These are phyloP conservation scores for Skeletonema tropicum DNA, from an alignment of 108 stramenopile species.

Conservation along the genomic window DNA sequence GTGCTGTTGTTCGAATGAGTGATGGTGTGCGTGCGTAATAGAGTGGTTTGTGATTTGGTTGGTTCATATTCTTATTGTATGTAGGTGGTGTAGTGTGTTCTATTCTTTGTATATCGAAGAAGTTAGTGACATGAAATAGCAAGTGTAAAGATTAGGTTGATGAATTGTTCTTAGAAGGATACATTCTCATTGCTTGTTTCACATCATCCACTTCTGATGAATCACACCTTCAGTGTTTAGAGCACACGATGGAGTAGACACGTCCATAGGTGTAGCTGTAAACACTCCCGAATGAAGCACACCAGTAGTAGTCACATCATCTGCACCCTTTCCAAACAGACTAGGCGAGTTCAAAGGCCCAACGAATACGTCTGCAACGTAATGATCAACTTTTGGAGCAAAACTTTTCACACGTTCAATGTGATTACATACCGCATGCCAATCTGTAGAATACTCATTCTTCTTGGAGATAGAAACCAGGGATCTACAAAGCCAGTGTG, in stretches of 20 bases:
- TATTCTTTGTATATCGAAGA: neutral
- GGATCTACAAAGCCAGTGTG: slow-evolving; percentile 64
- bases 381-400: slow-evolving; percentile 86
- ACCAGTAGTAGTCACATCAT: slow-evolving; percentile 18
- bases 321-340: neutral
- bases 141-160: too few relatives aligned
- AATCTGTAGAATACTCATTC: slow-evolving; percentile 27
- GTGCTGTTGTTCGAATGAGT: neutral
- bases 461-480: slow-evolving; percentile 29
- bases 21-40: neutral
- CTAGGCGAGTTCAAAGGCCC: slow-evolving; percentile 47
- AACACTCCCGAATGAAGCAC: slow-evolving; percentile 42
- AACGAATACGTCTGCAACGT: slow-evolving; percentile 87
- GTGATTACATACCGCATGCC: slow-evolving; percentile 73
- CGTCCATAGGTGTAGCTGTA: slow-evolving; percentile 8
- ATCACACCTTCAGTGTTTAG: slow-evolving; percentile 63
- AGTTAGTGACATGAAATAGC: neutral
- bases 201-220: slow-evolving; percentile 74
- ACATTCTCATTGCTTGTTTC: neutral
- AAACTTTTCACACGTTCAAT: slow-evolving; percentile 93
- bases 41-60: too few relatives aligned
- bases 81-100: neutral
- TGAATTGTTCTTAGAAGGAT: neutral
- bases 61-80: neutral
- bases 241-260: slow-evolving; percentile 71